Base-by-base conservation (phyloP, 2,329 filamentous ascomycete genomes). In the Phoma sp. region DNA sequence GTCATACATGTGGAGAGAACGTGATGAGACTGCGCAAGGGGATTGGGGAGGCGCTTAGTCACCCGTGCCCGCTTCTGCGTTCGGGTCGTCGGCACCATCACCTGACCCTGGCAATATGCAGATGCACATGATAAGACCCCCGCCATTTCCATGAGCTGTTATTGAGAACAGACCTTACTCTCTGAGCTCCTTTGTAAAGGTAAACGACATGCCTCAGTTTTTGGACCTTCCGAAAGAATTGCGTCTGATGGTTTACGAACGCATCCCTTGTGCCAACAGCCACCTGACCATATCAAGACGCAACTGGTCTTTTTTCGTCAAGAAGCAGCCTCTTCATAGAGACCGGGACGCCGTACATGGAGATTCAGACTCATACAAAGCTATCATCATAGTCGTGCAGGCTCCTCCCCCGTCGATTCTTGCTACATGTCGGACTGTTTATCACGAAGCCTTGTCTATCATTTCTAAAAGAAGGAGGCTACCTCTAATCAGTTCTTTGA, bases 201-300 rank as follows among this genome's bases (percentile, higher is more conserved):
- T 7, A 1, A 15, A 24, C n/a, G 17, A 24, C 2, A 6, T 15
- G 1, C 46, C 51, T 31, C 55, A 41, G 21, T 58, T 61, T 22
- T 29, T 57, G 15, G 55, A 57, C 21, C 52, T 61, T 4, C 58
- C 58, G 10, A 56, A 51, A 27, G 58, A 61, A 32, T 45, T 61
- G 9, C 49, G 58, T 2, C 21, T 61, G 9, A 58, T 58, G 52
- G 38, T 58, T 1, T 61, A 61, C 31, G 51, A 61, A 19, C 35
- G 48, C 17, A 53, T 61, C 22, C 51, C 51, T 40, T 50, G 40
- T 44, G 15, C n/a, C 35, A 58, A 43, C 12, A 22, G 51, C 8
- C 50, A 58, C 7, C 24, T 54, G 22, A 38, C 31, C 10, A 36
- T 53, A 31, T 55, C 24, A n/a, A 46, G 52, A 29, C 41, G 41